These are phyloP conservation scores for Geotrichum bryndzae DNA, from an alignment of 1,139 yeast species.

Conservation along the genomic window DNA sequence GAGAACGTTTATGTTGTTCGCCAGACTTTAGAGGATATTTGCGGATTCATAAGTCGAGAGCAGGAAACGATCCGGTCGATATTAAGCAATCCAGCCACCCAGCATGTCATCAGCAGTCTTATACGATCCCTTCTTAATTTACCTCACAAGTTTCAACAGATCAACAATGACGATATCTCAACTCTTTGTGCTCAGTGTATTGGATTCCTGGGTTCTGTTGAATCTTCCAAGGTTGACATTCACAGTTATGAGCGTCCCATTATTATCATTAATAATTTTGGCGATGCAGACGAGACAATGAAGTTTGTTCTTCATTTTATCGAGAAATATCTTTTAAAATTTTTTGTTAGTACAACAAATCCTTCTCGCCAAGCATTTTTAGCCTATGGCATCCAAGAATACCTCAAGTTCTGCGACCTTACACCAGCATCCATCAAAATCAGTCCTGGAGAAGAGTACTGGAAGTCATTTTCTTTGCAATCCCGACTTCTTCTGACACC, in stretches of 20 bases:
- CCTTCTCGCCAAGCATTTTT: conserved; percentile 79
- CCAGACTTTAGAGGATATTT: conserved; percentile 69
- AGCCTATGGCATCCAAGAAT: conserved; percentile 87
- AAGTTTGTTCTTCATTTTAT: conserved; percentile 61
- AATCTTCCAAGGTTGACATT: conserved; percentile 54
- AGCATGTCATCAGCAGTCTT: conserved; percentile 40
- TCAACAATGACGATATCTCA: conserved; percentile 44
- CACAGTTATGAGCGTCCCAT: conserved; percentile 42
- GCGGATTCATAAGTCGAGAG: conserved; percentile 44
- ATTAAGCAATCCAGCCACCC: conserved; percentile 27
- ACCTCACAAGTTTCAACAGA: conserved; percentile 32
- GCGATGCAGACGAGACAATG: conserved; percentile 55
- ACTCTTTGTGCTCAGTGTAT: conserved; percentile 60
- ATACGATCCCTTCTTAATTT: conserved; percentile 54
- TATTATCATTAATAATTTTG: conserved; percentile 55
- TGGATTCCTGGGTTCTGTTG: conserved; percentile 74
- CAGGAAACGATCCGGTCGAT: conserved; percentile 45
- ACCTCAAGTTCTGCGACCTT: conserved; percentile 59
- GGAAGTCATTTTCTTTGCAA: conserved; percentile 62
- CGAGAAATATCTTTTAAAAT: conserved; percentile 63
- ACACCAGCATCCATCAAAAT: conserved; percentile 28
- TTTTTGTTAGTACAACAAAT: conserved; percentile 85
- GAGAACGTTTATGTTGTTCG: conserved; percentile 72
- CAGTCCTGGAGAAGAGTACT: conserved; percentile 31
- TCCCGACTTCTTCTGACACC: conserved; percentile 76